Evolutionary conservation across 352 stramenopile species (phyloP), one percentile per base, ranked within the genome.

Genomic region (Pythium scleroteichum): DNA sequence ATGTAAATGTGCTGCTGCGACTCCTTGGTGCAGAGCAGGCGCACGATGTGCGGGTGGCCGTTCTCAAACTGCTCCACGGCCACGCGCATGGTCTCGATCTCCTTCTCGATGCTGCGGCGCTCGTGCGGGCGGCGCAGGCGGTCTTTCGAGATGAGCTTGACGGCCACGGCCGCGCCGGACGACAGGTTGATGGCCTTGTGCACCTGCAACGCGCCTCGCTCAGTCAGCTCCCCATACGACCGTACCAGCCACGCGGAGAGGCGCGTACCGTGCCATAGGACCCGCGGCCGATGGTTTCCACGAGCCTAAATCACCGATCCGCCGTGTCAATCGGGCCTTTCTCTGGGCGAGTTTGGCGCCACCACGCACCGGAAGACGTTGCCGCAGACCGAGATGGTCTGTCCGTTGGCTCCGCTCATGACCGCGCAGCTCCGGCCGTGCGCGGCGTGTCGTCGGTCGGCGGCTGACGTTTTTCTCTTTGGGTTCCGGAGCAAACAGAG

Each of bases 11-110:
- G 75, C 19, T 87, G 71, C 63, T 91, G 79, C 40, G 83, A 93
- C 59, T 91, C 82, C 53, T 92, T 92, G 4, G 83, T 93, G 55
- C 79, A 90, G 33, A 93, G 55, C 52, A 93, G 63, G 6, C 83
- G 83, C 55, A 93, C 81, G 48, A 93, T 93, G 45, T 93, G 82
- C 49, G 83, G 83, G 57, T 93, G 83, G n/a, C 83, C 83, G 38
- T 93, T 93, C 64, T 93, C 83, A 58, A 85, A 93, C 66, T 91
- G 79, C 69, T 93, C 83, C 33, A 93, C 83, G 16, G 83, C 83
- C 38, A 93, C 83, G 53, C 79, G 79, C 83, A 93, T 93, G 20
- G 83, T 93, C 65, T 90, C 83, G 39, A 93, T 91, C 69, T 93
- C 83, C 53, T 93, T 93, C 50, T 91, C 82, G 59, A 93, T 93